Base-by-base conservation (phyloP, 345 rosid species). In the Turnera subulata region DNA sequence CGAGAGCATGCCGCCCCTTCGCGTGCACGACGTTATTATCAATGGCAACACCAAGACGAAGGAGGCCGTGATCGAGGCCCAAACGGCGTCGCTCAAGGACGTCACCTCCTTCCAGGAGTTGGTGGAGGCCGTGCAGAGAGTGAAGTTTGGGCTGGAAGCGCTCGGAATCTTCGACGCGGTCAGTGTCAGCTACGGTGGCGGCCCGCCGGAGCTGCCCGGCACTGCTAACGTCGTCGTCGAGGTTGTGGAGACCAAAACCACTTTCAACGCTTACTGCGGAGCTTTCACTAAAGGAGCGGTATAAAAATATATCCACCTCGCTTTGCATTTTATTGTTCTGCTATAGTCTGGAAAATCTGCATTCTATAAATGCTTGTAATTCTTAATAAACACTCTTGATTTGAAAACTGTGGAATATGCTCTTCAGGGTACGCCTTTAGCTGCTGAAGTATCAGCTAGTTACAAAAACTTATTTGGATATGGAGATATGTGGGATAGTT, bases 401-500 rank as follows among this genome's bases (percentile, higher is more conserved):
- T 37, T 51, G 44, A 64, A 51, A 64, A 65, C 22, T 33, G 56
- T 18, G 64, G 25, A 24, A 58, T 44, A 74, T 53, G 37, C 77
- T 47, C 62, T 79, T 71, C 78, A 93, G 97, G 82, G 89, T 68
- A 81, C 80, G 61, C 84, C 94, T 70, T 87, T 91, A 19, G 79
- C 92, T 13, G 62, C 82, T 35, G 99, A 93, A 81, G 99, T 86
- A 65, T 69, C 87, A 11, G 58, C 89, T 44, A 89, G 81, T 72
- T 84, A 80, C 64, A 93, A 85, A 73, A 93, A 93, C 66, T 46
- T 88, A 58, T 80, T 87, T 68, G 99, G 99, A 11, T 80, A 77
- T 76, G 97, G 97, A 50, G 99, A 93, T 77, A 75, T 83, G 22
- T 93, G 99, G 99, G 95, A 93, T 55, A 80, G 85, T 40, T 78